Conservation (phyloP, 805 yeast species). For the Saccharomycopsis oosterbeekiorum region DNA sequence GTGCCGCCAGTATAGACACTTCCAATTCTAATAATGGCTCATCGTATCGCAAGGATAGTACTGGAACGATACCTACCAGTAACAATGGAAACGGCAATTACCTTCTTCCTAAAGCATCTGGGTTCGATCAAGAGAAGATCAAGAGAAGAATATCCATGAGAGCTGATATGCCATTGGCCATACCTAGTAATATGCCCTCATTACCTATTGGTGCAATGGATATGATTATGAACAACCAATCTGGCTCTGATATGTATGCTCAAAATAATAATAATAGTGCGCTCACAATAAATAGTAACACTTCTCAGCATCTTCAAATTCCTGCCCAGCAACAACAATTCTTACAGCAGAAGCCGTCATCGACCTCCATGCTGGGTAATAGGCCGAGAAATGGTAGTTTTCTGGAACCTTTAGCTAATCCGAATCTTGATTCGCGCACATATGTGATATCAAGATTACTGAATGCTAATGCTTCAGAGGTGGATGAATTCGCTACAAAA, state of each 20-base stretch:
- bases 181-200: constrained; percentile 13
- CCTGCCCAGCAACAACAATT: constrained; percentile 22
- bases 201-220: constrained; percentile 12
- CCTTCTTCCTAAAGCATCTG: constrained; percentile 13
- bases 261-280: constrained; percentile 1
- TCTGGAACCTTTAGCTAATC: constrained; percentile 30
- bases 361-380: constrained; percentile 16
- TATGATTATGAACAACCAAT: constrained; percentile 11
- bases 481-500: constrained; percentile 56
- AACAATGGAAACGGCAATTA: not conserved
- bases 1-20: not conserved
- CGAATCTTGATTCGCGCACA: constrained; percentile 36
- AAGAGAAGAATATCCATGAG: constrained; percentile 16
- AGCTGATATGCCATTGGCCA: constrained; percentile 11
- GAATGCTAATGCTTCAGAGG: constrained; percentile 60
- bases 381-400: constrained; percentile 17
- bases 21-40: not conserved
- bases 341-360: not conserved
- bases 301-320: constrained; percentile 23
- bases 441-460: constrained; percentile 43
- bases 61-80: constrained; percentile 2
- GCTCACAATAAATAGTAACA: constrained; percentile 10
- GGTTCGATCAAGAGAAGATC: constrained; percentile 17
- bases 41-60: not conserved
- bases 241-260: not conserved